Conservation (phyloP, 371 early-diverging fungal species). For the Batkoa obscura region DNA sequence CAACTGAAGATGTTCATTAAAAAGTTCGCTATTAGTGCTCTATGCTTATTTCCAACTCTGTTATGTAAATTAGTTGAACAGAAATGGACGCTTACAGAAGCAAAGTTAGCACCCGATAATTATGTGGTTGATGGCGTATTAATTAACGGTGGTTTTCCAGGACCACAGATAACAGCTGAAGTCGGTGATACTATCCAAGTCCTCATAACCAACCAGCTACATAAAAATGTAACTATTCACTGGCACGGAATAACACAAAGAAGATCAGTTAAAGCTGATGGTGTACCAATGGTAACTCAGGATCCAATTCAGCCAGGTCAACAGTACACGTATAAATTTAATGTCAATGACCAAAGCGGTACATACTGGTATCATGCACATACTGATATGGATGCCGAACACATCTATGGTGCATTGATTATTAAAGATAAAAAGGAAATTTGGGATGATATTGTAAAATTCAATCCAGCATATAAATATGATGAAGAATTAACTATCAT, state of each 20-base stretch:
- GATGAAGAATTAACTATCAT: background rate
- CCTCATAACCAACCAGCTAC: constrained; percentile 15
- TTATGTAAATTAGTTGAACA: too few species aligned
- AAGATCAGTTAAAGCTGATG: constrained; percentile 17
- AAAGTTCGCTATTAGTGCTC: too few species aligned
- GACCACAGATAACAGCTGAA: constrained; percentile 16
- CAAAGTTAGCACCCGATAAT: too few species aligned
- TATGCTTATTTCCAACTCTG: too few species aligned
- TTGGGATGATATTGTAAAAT: background rate
- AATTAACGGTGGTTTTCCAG: constrained; percentile 22
- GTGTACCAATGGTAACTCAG: constrained; percentile 23
- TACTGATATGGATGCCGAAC: background rate
- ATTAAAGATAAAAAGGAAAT: background rate
- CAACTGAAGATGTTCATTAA: too few species aligned
- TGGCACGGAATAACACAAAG: constrained; percentile 22
- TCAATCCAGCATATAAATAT: background rate
- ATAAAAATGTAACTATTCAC: constrained; percentile 13
- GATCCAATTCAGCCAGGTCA: constrained; percentile 15
- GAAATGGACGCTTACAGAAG: too few species aligned
- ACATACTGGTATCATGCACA: constrained; percentile 11
- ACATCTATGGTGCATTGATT: background rate
- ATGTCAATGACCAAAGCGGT: constrained; percentile 15
- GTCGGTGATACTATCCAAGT: constrained; percentile 17
- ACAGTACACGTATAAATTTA: constrained; percentile 14
- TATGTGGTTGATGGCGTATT: background rate